These are phyloP conservation scores for Yarrowia deformans DNA, from an alignment of 805 yeast genomes.

Conservation along the genomic window DNA sequence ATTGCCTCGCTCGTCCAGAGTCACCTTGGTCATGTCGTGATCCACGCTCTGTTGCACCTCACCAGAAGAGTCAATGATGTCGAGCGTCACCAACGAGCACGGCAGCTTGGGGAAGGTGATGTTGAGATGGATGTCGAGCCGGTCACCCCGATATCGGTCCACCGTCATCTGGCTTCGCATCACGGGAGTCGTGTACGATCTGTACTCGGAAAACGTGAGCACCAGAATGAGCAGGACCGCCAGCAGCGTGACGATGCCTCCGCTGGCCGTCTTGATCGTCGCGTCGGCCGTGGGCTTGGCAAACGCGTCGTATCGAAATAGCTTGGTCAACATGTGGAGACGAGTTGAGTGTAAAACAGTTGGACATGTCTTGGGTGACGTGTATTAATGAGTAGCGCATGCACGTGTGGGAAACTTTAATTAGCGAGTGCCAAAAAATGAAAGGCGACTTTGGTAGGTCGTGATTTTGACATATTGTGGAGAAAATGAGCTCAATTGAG, in stretches of 20 bases:
- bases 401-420: conserved; percentile 6
- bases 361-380: background rate
- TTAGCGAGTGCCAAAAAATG: too few relatives aligned
- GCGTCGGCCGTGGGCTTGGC: conserved; percentile 95
- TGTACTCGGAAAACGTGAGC: conserved; percentile 76
- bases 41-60: conserved; percentile 78
- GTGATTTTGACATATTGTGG: too few relatives aligned
- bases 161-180: conserved; percentile 86
- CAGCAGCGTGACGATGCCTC: conserved; percentile 83
- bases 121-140: conserved; percentile 80
- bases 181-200: conserved; percentile 70
- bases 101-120: conserved; percentile 85
- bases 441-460: too few relatives aligned
- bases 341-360: background rate
- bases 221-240: conserved; percentile 68
- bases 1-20: conserved; percentile 64
- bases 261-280: conserved; percentile 82
- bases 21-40: conserved; percentile 73
- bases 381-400: background rate
- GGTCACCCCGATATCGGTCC: conserved; percentile 68
- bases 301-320: conserved; percentile 83
- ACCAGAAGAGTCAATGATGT: conserved; percentile 88
- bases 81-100: conserved; percentile 79
- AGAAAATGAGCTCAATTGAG: too few relatives aligned
- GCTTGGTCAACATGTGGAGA: conserved; percentile 37